Conservation (phyloP, 2,329 filamentous ascomycete genomes). For the Trichophyton simii region DNA sequence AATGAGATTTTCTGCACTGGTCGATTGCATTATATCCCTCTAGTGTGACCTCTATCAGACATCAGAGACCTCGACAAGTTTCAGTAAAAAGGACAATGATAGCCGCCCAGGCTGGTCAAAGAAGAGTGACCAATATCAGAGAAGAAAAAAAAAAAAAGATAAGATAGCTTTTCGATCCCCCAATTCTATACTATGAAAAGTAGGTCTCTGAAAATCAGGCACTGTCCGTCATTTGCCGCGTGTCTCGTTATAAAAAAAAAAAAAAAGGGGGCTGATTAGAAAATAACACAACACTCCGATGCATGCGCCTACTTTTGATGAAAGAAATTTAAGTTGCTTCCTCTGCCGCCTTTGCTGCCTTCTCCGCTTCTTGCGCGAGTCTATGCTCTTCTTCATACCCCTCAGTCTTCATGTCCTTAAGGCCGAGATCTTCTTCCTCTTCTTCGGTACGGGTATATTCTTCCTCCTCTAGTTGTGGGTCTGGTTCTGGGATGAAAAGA, state of each 20-base stretch:
- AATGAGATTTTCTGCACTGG: no score
- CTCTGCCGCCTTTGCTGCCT: not conserved
- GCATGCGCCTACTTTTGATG: not conserved
- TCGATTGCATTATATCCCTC: not conserved
- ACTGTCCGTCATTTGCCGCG: not conserved
- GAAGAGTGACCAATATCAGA: not conserved
- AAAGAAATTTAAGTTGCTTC: not conserved
- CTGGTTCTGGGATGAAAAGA: conserved; percentile 62
- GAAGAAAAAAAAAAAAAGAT: not conserved
- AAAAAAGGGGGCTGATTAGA: no score
- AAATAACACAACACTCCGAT: not conserved
- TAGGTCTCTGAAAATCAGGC: not conserved
- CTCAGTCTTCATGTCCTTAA: conserved; percentile 87
- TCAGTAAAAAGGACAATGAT: not conserved
- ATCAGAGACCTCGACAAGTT: not conserved
- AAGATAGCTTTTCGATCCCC: not conserved
- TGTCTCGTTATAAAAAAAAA: not conserved
- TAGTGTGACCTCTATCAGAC: not conserved
- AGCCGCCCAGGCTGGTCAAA: not conserved
- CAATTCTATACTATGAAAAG: not conserved
- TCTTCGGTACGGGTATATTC: conserved; percentile 79
- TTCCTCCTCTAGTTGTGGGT: conserved; percentile 68
- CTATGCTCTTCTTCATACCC: conserved; percentile 54
- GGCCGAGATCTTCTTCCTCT: conserved; percentile 84
- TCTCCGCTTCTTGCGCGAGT: not conserved